Base-by-base conservation (phyloP, 768 basidiomycete species). In the Collybia mongolica region DNA sequence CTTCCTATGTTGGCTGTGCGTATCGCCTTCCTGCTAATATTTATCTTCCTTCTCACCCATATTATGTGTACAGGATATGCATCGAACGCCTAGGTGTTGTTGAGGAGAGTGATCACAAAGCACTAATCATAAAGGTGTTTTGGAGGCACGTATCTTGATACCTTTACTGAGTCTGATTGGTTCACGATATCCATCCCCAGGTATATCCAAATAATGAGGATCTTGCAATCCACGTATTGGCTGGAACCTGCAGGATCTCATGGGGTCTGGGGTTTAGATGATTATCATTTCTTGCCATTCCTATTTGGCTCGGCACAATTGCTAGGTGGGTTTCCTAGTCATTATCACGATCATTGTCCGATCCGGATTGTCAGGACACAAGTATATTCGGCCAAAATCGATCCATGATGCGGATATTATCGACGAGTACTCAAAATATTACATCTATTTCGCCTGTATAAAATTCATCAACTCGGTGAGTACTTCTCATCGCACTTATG, bases 211-310 rank as follows among this genome's bases (percentile, higher is more conserved):
- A 79, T 88, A 42, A 92, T 92, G 91, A 83, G 97, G 0, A 61
- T 82, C 9, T 75, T 99, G 1, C 95, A 98, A 58, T 93, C 91
- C 3, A 84, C 87, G 2, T 99, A 99, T 64, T 98, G 95, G 93
- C 81, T 98, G 0, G 96, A 99, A 65, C 95, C 96, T 2, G 96
- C 96, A 6, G 95, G 96, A n/a, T 98, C 97, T 1, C 96, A 98
- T 64, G 96, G 96, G 0, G 96, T 98, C 0, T 98, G 95, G 90
- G 96, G 96, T 1, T 71, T 98, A 48, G 94, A 97, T 59, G 94
- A 98, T 60, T 99, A 98, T 60, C 94, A 97, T 60, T 99, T 97
- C 70, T 76, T 95, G 14, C 95, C 90, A 0, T 98, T 94, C 72
- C 63, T 94, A 38, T 94, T 88, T 59, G 93, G 93, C 2, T 82